A percentile compares a stretch with the other conserved stretches of the same genome.
Conservation (phyloP, 257 asterid species). For the Dorcoceras hygrometricum region DNA sequence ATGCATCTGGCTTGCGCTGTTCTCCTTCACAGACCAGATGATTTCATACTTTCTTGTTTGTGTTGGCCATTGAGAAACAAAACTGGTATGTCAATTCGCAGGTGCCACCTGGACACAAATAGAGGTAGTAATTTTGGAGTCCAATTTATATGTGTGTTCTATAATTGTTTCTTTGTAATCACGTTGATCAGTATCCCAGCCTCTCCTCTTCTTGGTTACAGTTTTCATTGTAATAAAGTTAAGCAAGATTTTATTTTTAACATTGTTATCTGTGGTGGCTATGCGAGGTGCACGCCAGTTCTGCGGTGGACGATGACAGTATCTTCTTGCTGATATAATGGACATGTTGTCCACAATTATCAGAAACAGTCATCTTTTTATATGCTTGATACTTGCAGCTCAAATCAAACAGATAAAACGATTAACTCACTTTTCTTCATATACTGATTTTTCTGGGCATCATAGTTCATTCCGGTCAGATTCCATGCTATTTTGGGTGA, state of each 20-base stretch:
- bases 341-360: conserved; percentile 20
- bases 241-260: conserved; percentile 30
- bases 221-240: conserved; percentile 36
- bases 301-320: conserved; percentile 17
- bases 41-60: conserved; percentile 16
- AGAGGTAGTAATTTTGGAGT: conserved; percentile 28
- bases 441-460: not conserved
- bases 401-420: too few species aligned
- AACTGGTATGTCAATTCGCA: not conserved
- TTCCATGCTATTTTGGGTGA: not conserved
- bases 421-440: not conserved
- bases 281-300: conserved; percentile 1
- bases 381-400: not conserved
- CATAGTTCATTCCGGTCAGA: not conserved
- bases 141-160: not conserved
- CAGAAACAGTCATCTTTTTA: not conserved
- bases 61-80: conserved; percentile 5
- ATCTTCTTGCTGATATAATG: conserved; percentile 34
- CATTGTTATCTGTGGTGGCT: conserved; percentile 30
- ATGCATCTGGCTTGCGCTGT: conserved; percentile 66
- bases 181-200: conserved; percentile 21
- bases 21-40: conserved; percentile 56
- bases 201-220: conserved; percentile 26
- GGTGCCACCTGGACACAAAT: conserved; percentile 7
- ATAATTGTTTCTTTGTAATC: conserved; percentile 16